Conservation (phyloP, 805 yeast species). For the Phaffomyces opuntiae region DNA sequence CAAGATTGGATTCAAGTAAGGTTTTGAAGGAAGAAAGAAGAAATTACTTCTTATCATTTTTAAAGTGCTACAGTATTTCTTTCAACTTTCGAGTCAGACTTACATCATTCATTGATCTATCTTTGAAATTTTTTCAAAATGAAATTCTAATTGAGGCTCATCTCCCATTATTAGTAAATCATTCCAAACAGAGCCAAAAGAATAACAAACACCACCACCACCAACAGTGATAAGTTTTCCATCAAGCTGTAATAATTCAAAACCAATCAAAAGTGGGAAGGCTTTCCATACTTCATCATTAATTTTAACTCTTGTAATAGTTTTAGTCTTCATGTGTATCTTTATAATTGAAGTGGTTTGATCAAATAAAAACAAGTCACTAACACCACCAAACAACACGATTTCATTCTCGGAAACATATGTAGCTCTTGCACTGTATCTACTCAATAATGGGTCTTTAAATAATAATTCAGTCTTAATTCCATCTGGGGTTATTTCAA, state of each 20-base stretch:
- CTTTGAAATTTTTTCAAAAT: background rate
- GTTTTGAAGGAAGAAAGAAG: no score
- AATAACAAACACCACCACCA: slow-evolving; percentile 81
- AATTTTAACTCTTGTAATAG: slow-evolving; percentile 24
- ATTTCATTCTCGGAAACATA: slow-evolving; percentile 28
- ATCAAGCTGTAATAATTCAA: slow-evolving; percentile 29
- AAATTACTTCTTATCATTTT: no score
- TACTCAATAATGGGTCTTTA: slow-evolving; percentile 28
- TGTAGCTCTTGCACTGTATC: slow-evolving; percentile 43
- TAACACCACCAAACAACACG: slow-evolving; percentile 53
- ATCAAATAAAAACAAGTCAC: slow-evolving; percentile 29
- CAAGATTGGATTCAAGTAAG: no score
- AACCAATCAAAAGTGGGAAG: slow-evolving; percentile 48
- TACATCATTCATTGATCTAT: background rate
- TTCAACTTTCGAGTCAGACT: background rate
- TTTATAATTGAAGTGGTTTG: slow-evolving; percentile 31
- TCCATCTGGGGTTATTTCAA: slow-evolving; percentile 19
- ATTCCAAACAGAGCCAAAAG: slow-evolving; percentile 62
- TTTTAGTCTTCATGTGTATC: slow-evolving; percentile 20
- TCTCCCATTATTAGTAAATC: slow-evolving; percentile 9
- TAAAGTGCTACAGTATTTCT: background rate
- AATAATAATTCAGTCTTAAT: slow-evolving; percentile 18
- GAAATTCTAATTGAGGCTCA: slow-evolving; percentile 1
- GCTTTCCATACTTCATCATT: slow-evolving; percentile 32
- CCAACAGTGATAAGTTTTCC: slow-evolving; percentile 31